Conservation (phyloP, 2,329 filamentous ascomycete species). For the Phaeosphaeria sp. region DNA sequence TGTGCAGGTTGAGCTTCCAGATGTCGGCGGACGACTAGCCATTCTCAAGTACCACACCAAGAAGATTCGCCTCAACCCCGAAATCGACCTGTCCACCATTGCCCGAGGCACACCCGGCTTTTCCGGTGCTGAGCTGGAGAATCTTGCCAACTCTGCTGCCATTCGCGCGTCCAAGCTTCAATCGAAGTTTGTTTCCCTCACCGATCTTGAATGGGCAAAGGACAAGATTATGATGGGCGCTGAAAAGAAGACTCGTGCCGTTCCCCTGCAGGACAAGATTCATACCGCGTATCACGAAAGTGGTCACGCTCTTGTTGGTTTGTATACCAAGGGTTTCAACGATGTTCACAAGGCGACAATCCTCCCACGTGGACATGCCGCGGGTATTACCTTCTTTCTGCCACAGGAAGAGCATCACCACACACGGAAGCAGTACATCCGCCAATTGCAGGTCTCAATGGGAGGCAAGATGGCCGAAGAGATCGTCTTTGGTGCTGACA, state of each 20-base stretch:
- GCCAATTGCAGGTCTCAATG: constrained; percentile 79
- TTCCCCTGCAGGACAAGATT: constrained; percentile 91
- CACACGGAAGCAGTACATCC: constrained; percentile 83
- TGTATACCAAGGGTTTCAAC: constrained; percentile 77
- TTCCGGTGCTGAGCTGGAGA: constrained; percentile 94
- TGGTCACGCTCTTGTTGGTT: constrained; percentile 87
- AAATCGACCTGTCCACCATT: constrained; percentile 83
- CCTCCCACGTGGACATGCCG: constrained; percentile 82
- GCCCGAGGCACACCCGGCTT: constrained; percentile 89
- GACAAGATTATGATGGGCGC: constrained; percentile 98
- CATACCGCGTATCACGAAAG: constrained; percentile 97
- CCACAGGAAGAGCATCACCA: constrained; percentile 86
- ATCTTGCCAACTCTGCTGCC: constrained; percentile 94
- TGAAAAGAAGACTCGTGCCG: constrained; percentile 86
- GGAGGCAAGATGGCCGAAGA: constrained; percentile 91
- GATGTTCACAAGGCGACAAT: constrained; percentile 97
- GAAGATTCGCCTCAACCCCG: constrained; percentile 80
- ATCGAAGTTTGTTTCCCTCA: constrained; percentile 73
- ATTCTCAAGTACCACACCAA: constrained; percentile 94
- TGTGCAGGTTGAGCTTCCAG: constrained; percentile 85
- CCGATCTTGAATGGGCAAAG: constrained; percentile 95
- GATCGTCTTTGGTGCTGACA: constrained; percentile 87
- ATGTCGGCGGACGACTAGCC: constrained; percentile 89
- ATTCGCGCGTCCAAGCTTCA: constrained; percentile 92
- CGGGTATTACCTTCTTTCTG: constrained; percentile 87